A percentile compares a stretch with the other conserved stretches of the same genome.
These are phyloP conservation scores for Spathaspora sp. DNA, from an alignment of 1,139 yeast genomes.

Conservation along the genomic window DNA sequence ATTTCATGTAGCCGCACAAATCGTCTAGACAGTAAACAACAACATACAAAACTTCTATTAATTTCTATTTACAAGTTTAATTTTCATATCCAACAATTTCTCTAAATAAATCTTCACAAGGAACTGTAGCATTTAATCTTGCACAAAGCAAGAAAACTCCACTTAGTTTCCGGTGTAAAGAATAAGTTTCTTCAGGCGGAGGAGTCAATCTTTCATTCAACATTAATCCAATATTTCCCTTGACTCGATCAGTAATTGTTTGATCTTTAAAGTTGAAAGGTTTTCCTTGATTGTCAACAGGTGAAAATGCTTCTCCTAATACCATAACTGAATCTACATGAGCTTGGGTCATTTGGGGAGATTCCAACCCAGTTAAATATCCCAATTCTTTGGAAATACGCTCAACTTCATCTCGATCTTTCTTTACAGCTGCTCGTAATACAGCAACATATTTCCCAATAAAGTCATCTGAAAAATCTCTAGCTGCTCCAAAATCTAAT, in stretches of 20 bases:
- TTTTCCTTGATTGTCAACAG: constrained; percentile 44
- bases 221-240: constrained; percentile 85
- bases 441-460: constrained; percentile 68
- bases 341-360: constrained; percentile 83
- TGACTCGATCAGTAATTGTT: constrained; percentile 90
- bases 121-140: constrained; percentile 77
- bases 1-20: no score
- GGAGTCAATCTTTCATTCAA: constrained; percentile 89
- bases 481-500: constrained; percentile 93
- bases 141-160: constrained; percentile 94
- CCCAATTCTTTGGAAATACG: constrained; percentile 74
- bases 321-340: constrained; percentile 90
- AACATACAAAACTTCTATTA: not conserved
- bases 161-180: constrained; percentile 89
- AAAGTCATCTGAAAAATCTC: constrained; percentile 68
- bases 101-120: constrained; percentile 73
- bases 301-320: constrained; percentile 88
- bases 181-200: constrained; percentile 97
- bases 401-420: constrained; percentile 66
- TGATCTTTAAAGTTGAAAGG: constrained; percentile 76
- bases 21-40: no score
- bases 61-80: constrained; percentile 3
- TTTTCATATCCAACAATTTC: constrained; percentile 62
- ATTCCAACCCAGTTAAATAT: constrained; percentile 87
- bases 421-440: constrained; percentile 71